Evolutionary conservation across 2,329 filamentous ascomycete genomes (phyloP).

Genomic region (Parastagonospora avenae): DNA sequence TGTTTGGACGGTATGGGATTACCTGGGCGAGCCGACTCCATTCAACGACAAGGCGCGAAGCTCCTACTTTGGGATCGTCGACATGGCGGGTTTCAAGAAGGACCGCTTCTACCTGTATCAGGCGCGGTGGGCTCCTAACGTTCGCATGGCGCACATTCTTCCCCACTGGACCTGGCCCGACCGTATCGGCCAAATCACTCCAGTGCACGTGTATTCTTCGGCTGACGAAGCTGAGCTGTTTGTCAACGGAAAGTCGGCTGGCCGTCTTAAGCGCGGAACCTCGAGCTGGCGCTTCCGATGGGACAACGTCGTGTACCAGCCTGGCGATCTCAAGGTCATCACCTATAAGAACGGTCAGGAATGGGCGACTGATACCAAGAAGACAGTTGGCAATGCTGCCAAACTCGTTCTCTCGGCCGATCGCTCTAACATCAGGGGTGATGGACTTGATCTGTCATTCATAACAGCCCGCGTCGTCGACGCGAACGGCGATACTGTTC

Average conservation of each 20-base stretch:
- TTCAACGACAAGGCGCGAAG: constrained; percentile 53
- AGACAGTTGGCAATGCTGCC: constrained; percentile 50
- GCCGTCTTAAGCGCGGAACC: constrained; percentile 43
- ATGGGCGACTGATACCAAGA: constrained; percentile 53
- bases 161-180: constrained; percentile 63
- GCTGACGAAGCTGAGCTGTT: constrained; percentile 62
- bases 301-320: constrained; percentile 57
- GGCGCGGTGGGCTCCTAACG: constrained; percentile 57
- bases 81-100: constrained; percentile 62
- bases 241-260: constrained; percentile 56
- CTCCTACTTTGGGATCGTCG: constrained; percentile 63
- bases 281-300: constrained; percentile 59
- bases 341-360: constrained; percentile 54
- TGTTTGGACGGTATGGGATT: constrained; percentile 58
- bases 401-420: constrained; percentile 50
- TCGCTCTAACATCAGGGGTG: constrained; percentile 45
- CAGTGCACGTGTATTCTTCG: constrained; percentile 60
- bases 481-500: constrained; percentile 50
- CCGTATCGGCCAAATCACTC: constrained; percentile 54
- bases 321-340: constrained; percentile 56
- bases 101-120: constrained; percentile 63
- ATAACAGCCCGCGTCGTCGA: constrained; percentile 55
- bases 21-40: constrained; percentile 58
- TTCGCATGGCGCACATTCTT: constrained; percentile 57
- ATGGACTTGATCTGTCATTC: constrained; percentile 55